Base-by-base conservation (phyloP, 106 monocot species). In the Dioscorea alata region DNA sequence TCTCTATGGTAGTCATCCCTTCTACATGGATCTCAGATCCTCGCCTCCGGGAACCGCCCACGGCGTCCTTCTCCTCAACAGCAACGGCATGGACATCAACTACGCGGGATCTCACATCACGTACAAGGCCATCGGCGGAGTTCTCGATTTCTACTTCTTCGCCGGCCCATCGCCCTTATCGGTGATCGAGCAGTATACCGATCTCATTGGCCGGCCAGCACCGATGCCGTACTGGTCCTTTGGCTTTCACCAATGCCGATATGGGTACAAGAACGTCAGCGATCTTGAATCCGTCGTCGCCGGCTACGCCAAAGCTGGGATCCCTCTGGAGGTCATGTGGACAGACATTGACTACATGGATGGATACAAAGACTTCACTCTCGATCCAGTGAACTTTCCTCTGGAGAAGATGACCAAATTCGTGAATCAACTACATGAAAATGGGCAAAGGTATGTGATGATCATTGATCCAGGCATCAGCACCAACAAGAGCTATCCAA, bases 291-390 rank as follows among this genome's bases (percentile, higher is more conserved):
- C 62, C 23, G 89, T 94, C 9, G 89, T 84, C 2, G 77, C 75
- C 14, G 75, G 86, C 63, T 94, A 86, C 35, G 79, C 78, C 2
- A 59, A 73, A 13, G 84, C 89, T 5, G 57, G 60, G 33, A 94
- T 90, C 18, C 90, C 90, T 60, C 61, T 90, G 12, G 78, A 86
- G 31, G 86, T 81, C 23, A 86, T 90, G 80, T 90, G 90, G 90
- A 83, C 83, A 0, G 90, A 90, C 70, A 90, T 86, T 16, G 86
- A 90, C 60, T 82, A 89, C 85, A 94, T 94, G 93, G 93, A 94
- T 48, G 86, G 21, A 1, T 86, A 33, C 80, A 94, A 89, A 64
- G 89, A 86, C 48, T 90, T 89, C 79, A 89, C 93, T 6, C 78
- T 89, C n/a, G 84, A 94, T 34, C 89, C 89, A 4, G 16, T 84